Base-by-base conservation (phyloP, 768 basidiomycete genomes). In the Dioszegia hungarica region DNA sequence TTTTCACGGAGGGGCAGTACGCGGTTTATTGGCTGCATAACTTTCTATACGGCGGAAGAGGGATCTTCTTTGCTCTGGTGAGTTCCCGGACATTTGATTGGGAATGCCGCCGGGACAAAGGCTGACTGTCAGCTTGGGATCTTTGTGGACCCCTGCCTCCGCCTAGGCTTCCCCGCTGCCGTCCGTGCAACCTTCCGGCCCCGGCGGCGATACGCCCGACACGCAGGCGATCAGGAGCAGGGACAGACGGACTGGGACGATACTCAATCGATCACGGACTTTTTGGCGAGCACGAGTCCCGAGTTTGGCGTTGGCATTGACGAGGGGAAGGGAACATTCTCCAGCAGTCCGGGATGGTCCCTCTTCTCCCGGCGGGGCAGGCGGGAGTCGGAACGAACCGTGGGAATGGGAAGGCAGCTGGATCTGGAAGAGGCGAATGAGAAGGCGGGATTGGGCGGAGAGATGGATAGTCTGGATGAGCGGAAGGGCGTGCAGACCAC, bases 111-210 rank as follows among this genome's bases (percentile, higher is more conserved):
- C 31, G 20, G 11, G 14, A 8, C 4, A n/a, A 4, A 9, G 20
- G 43, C 49, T 33, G 25, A 43, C 20, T 5, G 20, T 5, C 40
- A 57, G 57, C 28, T 66, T 8, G 64, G 64, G 0, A 60, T 66
- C 28, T 60, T 62, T 47, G 56, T 66, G n/a, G 64, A 66, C 46
- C 64, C 64, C 0, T 63, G 64, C 34, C 34, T 66, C 27, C 24
- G 57, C 8, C 34, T 29, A 20, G 52, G 49, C 5, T 9, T 51
- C 5, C 49, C 49, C 3, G 49, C 49, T 11, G 49, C 49, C 25
- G 37, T 19, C 17, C 34, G 36, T 22, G 24, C 49, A 15, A 27
- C 49, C 19, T 24, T 38, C 47, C n/a, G 10, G 14, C 19, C 27
- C 17, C 47, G 15, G 29, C 46, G 19, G 17, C 20, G 4, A 29